Evolutionary conservation across 2,329 filamentous ascomycete genomes (phyloP), one percentile per base, ranked within the genome.

Genomic region (Paecilomyces variotii): DNA sequence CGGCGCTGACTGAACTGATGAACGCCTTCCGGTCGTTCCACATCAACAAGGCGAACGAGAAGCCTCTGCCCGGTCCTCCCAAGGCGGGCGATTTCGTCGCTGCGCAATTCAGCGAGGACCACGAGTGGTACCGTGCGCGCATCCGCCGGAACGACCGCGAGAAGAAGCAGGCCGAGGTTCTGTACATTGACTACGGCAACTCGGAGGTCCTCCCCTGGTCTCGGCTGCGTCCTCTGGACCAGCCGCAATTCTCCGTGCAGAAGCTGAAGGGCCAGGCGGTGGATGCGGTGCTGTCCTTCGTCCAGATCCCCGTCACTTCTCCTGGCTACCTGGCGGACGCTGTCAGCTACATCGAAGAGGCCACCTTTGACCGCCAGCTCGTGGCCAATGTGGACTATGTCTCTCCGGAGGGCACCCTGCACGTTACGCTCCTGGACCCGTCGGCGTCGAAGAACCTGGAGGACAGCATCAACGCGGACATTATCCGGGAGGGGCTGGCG

Each of bases 171-270:
- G 88, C 91, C 26, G 94, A 99, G 75, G 88, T 99, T 27, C 79
- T 95, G 53, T 99, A 96, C 76, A 85, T 99, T 62, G 94, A 99
- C 79, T 99, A 95, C 75, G 94, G 94, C 67, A 99, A 99, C 82
- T 88, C 85, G 57, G 94, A 99, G 76, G 88, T 87, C 70, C 81
- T 96, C 59, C 84, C 92, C 0, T 99, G 93, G 91, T 83, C 86
- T 26, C 83, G 84, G 64, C 85, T 99, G 51, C 89, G 94, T 28
- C 82, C 91, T n/a, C 83, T 99, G 54, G 84, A 87, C 55, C 86
- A 90, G 70, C 76, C 84, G 14, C 87, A 92, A 67, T 99, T 97
- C 80, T 84, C 85, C 50, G 79, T 84, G 3, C 85, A 91, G 73
- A 92, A 89, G 75, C 85, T 99, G 60, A 92, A 89, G 76, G 79